Base-by-base conservation (phyloP, 2,329 filamentous ascomycete species). In the Epichloe typhina region DNA sequence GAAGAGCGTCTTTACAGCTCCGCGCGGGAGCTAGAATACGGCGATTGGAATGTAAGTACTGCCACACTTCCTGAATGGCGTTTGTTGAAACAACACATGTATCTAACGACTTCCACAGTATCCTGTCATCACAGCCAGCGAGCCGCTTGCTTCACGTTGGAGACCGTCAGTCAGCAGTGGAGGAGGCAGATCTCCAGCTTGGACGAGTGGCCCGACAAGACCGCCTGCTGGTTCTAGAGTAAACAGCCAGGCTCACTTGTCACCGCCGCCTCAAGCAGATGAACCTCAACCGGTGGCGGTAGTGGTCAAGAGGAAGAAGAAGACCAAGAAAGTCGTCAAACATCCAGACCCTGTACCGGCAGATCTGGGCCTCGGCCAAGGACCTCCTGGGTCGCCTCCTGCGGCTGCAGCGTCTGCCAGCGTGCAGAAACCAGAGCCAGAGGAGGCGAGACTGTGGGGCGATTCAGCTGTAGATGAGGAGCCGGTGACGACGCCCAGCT, bases 1-100 rank as follows among this genome's bases (percentile, higher is more conserved):
- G 86, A 90, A 53, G 86, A 91, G 63, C 68, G 68, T 6, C 70
- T 90, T 4, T 91, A 86, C 57, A 73, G 73, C 21, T 84, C 80
- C 59, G 87, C 87, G 1, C 76, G 84, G 52, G 76, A 81, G 41
- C 68, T 91, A 4, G 86, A 90, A 60, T 90, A 83, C 64, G 86
- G 86, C 2, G 91, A 97, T 62, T 97, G 90, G 88, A 96, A 97
- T 67, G 88, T 91, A 70, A 74, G 86, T 80, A 26, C 46, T 17
- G 15, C 19, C 42, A 11, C 9, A 26, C 19, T 13, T 53, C 9
- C 23, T 19, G 2, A 48, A 54, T 52, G 43, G 43, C 17, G 5
- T 47, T 45, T 52, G 5, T 47, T 45, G 52, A 13, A 12, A 38
- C 15, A 4, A 37, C 21, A 31, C 4, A 15, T 1, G 8, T 37